A percentile compares a stretch with the other conserved stretches of the same genome.
These are phyloP conservation scores for Angomonas desouzai DNA, from an alignment of 208 protist species.

Conservation along the genomic window DNA sequence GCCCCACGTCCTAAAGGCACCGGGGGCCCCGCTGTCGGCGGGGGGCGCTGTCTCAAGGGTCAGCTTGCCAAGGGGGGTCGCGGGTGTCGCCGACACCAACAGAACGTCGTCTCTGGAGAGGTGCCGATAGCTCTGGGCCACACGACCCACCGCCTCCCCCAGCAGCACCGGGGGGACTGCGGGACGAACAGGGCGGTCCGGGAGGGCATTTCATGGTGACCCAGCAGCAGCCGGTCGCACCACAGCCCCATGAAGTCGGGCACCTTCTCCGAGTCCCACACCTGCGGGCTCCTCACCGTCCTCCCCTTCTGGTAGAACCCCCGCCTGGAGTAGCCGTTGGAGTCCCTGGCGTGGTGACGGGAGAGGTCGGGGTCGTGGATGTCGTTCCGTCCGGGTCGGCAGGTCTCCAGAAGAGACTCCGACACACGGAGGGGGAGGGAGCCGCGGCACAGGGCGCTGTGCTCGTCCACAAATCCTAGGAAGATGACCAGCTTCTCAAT, in stretches of 20 bases:
- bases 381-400: constrained; percentile 60
- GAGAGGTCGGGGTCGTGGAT: constrained; percentile 62
- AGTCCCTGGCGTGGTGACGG: constrained; percentile 47
- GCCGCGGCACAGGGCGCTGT: constrained; percentile 20
- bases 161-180: constrained; percentile 40
- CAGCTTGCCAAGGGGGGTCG: constrained; percentile 51
- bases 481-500: constrained; percentile 60
- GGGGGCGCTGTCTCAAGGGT: constrained; percentile 15
- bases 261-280: constrained; percentile 69
- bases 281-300: constrained; percentile 30
- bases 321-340: constrained; percentile 26
- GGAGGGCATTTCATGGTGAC: constrained; percentile 37
- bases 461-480: constrained; percentile 30
- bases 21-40: not conserved
- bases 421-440: constrained; percentile 37
- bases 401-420: constrained; percentile 42
- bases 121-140: constrained; percentile 52
- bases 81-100: constrained; percentile 32
- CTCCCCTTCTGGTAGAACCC: not conserved
- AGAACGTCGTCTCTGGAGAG: constrained; percentile 43
- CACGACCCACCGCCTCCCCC: constrained; percentile 53
- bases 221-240: constrained; percentile 82
- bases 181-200: constrained; percentile 70
- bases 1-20: not conserved
- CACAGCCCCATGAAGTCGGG: constrained; percentile 70